Evolutionary conservation across 2,329 filamentous ascomycete genomes (phyloP), one percentile per base, ranked within the genome.

Genomic region (Pyrenophora teres): DNA sequence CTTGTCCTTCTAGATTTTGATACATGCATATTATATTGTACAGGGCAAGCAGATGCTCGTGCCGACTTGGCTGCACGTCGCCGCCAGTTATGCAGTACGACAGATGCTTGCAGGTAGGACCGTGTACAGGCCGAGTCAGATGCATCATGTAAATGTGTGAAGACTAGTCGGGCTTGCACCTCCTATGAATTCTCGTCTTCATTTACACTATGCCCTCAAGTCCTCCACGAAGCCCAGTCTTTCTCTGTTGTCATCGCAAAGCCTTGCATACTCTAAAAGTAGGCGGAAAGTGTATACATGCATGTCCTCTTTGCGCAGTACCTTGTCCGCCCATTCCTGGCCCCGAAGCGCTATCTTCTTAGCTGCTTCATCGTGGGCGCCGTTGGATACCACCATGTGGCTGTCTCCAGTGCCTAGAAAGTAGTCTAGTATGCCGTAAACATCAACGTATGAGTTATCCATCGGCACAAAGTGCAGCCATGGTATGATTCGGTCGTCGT

Each of bases 391-490:
- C 19, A 15, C 39, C 19, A 40, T 41, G 12, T 47, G 50, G 30
- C 40, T 39, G 0, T 44, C 36, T 3, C 66, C 70, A 13, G 55
- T 59, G 3, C 87, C 87, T 4, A 89, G 66, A 63, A 92, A 91
- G 65, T 90, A 92, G 50, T 88, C 84, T 79, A 91, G 80, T 48
- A 90, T 85, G 32, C 83, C 85, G 54, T 85, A 91, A 63, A 88
- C 81, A 60, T 92, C 90, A 27, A 81, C 77, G 63, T 86, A 91
- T 1, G 85, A 82, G 64, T 83, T 88, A 67, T 91, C 87, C 82
- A 93, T 86, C n/a, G 89, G 90, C 2, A 91, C 86, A 63, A 90
- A 93, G 72, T 93, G 90, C 64, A 85, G 84, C 89, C 90, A 94
- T 0, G 88, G 81, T 2, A 90, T 77, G 1, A 93, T 77, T 61